Percentiles rank a stretch among this genome's conserved stretches.
Conservation (phyloP, 2,329 filamentous ascomycete species). For the Alternaria atra region DNA sequence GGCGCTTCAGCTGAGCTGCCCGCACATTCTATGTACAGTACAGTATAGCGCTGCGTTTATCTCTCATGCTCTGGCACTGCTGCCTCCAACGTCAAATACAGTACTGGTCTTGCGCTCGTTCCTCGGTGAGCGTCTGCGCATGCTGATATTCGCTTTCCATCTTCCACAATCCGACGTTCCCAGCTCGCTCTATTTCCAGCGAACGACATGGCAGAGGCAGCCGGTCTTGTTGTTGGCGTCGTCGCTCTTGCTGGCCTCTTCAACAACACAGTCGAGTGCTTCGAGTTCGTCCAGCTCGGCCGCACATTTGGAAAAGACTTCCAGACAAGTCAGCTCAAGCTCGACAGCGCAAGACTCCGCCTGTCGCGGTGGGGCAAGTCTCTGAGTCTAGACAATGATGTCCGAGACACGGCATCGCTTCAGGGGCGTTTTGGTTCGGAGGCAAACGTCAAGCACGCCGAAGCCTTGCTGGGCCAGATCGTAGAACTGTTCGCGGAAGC, state of each 20-base stretch:
- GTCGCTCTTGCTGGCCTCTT: constrained; percentile 31
- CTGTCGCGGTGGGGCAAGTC: constrained; percentile 1
- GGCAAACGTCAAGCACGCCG: not conserved
- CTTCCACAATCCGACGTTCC: too few species aligned
- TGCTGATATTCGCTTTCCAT: too few species aligned
- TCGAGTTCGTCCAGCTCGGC: constrained; percentile 32
- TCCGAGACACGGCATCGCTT: not conserved
- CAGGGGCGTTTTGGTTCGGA: not conserved
- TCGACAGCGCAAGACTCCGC: not conserved
- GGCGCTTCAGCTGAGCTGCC: too few species aligned
- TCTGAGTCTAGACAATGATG: not conserved
- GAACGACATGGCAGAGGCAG: constrained; percentile 27
- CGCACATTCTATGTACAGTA: too few species aligned
- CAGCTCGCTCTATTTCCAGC: too few species aligned
- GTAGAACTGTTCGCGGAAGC: not conserved
- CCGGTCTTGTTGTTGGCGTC: constrained; percentile 26
- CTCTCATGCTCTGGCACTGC: too few species aligned
- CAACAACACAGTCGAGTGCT: constrained; percentile 36
- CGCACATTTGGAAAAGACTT: constrained; percentile 27
- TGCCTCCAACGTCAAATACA: too few species aligned
- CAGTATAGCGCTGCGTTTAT: too few species aligned
- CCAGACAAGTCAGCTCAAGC: constrained; percentile 14
- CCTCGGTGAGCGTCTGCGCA: too few species aligned
- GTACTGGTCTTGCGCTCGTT: too few species aligned
- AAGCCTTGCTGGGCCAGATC: not conserved